Base-by-base conservation (phyloP, 2,329 filamentous ascomycete genomes). In the Pestalotiopsis sp. region DNA sequence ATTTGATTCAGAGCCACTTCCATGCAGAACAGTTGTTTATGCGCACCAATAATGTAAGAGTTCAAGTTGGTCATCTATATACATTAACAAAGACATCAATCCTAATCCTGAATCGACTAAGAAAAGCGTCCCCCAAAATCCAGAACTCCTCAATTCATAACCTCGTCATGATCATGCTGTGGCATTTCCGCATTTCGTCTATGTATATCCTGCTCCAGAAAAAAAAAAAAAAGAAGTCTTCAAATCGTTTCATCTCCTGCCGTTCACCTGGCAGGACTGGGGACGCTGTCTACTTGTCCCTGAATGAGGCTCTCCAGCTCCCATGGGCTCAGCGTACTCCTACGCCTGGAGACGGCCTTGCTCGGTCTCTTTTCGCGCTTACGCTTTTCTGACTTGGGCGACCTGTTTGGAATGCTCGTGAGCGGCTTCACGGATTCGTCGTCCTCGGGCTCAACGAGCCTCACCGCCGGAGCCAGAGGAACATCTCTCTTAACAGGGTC, bases 271-370 rank as follows among this genome's bases (percentile, higher is more conserved):
- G 58, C 62, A 36, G 66, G 64, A 58, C 69, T 69, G 64, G 81
- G 76, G 68, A 81, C 74, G 9, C 59, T n/a, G 17, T 77, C 77
- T 14, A 83, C 78, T 71, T 82, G 84, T 68, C 87, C 87, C 75
- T 87, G 84, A 72, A 91, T 90, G 76, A 93, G 77, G 59, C 86
- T 88, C 80, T 92, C 87, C 75, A 95, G 80, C 79, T 95, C 93
- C 84, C 91, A 91, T 3, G 91, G 90, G 74, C 88, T 94, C 39
- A 95, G 81, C 23, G 92, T 95, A 75, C 91, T 94, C 77, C 93
- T 86, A 76, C 92, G 85, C 76, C 92, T 83, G 69, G 86, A 91
- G 2, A 88, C 84, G 9, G 78, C 83, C 82, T 82, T 91, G 78
- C 77, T 89, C 74, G 78, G 84, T 77, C 81, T 86, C 77, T 80